These are phyloP conservation scores for Polygonum maritimum DNA, from an alignment of 148 eudicot genomes.

Conservation along the genomic window DNA sequence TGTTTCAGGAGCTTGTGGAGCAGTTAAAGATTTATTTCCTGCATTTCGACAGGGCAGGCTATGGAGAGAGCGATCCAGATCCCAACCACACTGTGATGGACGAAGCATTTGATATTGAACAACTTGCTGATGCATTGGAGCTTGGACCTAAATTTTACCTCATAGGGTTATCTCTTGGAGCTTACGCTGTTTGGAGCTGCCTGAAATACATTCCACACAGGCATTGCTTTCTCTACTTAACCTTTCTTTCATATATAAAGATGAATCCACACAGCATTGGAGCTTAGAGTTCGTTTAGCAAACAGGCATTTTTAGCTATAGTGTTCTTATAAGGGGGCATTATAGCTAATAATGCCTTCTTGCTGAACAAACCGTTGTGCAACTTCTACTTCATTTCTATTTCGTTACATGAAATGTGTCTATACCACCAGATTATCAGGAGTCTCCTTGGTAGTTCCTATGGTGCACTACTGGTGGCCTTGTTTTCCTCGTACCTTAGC, in stretches of 20 bases:
- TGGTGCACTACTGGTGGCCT: conserved; percentile 74
- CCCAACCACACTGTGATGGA: conserved; percentile 59
- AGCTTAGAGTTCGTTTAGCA: not conserved
- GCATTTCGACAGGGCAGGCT: conserved; percentile 69
- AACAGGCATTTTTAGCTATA: no score
- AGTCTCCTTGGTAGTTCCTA: conserved; percentile 57
- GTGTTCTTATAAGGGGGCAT: no score
- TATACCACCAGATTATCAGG: conserved; percentile 51
- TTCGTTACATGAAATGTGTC: not conserved
- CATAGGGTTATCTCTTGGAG: conserved; percentile 74
- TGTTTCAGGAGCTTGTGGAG: conserved; percentile 43
- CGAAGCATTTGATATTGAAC: conserved; percentile 68
- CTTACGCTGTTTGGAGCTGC: conserved; percentile 55
- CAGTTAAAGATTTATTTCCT: conserved; percentile 47
- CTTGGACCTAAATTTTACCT: conserved; percentile 64
- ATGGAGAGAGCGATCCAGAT: conserved; percentile 85
- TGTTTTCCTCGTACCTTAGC: conserved; percentile 39
- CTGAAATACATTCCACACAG: conserved; percentile 67
- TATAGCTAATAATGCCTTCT: no score
- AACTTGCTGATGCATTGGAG: conserved; percentile 64
- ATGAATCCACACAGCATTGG: not conserved
- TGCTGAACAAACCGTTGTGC: not conserved
- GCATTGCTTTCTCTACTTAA: conserved; percentile 21
- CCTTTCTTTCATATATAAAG: not conserved
- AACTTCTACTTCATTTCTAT: not conserved